Conservation (phyloP, 345 rosid species). For the Schrenkiella parvula region DNA sequence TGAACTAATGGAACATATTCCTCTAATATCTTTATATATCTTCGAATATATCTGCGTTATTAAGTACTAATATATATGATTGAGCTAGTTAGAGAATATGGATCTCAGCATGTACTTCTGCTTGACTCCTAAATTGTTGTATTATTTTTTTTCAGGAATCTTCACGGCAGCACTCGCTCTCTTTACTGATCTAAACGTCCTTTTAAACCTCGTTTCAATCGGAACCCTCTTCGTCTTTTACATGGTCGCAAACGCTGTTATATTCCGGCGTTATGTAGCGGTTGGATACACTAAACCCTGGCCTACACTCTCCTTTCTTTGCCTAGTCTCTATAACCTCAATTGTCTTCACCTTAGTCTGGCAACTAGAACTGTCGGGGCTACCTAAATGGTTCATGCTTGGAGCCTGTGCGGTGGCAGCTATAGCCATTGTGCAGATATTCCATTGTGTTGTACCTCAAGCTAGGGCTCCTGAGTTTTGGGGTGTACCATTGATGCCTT, state of each 20-base stretch:
- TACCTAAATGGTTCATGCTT: conserved; percentile 47
- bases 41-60: conserved; percentile 17
- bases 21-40: conserved; percentile 1
- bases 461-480: conserved; percentile 74
- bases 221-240: conserved; percentile 90
- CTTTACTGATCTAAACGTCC: conserved; percentile 66
- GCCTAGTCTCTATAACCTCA: conserved; percentile 58
- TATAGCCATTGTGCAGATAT: conserved; percentile 46
- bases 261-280: conserved; percentile 67
- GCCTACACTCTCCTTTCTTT: conserved; percentile 70
- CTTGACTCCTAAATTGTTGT: neutral
- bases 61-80: neutral
- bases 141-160: conserved; percentile 50
- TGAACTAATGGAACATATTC: conserved; percentile 10
- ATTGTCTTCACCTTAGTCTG: conserved; percentile 56
- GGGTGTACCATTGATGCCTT: conserved; percentile 92
- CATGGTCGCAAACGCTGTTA: conserved; percentile 87
- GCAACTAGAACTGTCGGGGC: conserved; percentile 48
- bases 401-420: conserved; percentile 41
- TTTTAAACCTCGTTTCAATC: conserved; percentile 70
- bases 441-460: conserved; percentile 58
- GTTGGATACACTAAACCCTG: conserved; percentile 57
- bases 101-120: conserved; percentile 5
- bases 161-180: conserved; percentile 79
- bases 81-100: conserved; percentile 4